These are phyloP conservation scores for Artomyces pyxidatus DNA, from an alignment of 768 basidiomycete species.

Conservation along the genomic window DNA sequence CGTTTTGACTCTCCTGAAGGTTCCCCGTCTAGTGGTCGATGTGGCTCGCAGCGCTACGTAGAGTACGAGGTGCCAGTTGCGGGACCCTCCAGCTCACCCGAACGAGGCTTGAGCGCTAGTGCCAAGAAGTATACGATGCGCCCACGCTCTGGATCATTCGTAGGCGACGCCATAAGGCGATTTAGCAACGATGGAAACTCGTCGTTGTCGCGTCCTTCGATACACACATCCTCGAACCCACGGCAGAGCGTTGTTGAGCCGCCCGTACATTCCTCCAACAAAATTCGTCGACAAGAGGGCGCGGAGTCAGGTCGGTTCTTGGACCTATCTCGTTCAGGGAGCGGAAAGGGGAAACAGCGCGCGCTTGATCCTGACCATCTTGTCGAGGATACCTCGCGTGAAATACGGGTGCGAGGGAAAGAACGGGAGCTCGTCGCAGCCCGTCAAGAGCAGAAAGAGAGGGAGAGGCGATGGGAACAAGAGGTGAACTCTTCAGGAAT, in stretches of 20 bases:
- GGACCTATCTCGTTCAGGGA: not conserved
- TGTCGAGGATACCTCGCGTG: conserved; percentile 33
- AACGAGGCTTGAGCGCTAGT: not conserved
- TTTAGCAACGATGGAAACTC: conserved; percentile 45
- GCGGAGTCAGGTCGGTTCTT: too few species aligned
- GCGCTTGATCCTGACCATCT: conserved; percentile 3
- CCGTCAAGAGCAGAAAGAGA: conserved; percentile 40
- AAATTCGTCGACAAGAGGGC: too few species aligned
- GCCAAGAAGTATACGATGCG: not conserved
- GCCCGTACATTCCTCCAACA: too few species aligned
- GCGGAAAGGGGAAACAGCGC: not conserved
- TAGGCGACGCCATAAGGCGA: conserved; percentile 40
- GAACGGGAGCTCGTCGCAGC: conserved; percentile 56
- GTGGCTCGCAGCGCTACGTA: too few species aligned
- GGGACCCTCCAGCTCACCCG: conserved; percentile 8
- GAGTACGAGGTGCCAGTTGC: conserved; percentile 4
- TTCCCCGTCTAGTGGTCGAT: conserved; percentile 1
- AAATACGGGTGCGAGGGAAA: conserved; percentile 46
- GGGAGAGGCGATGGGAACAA: conserved; percentile 34
- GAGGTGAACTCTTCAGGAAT: conserved; percentile 26
- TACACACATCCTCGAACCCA: conserved; percentile 26
- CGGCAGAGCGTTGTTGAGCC: not conserved
- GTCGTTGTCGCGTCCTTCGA: conserved; percentile 43
- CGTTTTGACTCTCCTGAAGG: conserved; percentile 24
- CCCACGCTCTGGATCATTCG: conserved; percentile 25